Base-by-base conservation (phyloP, 2,329 filamentous ascomycete genomes). In the Ophiostoma tasmaniense region DNA sequence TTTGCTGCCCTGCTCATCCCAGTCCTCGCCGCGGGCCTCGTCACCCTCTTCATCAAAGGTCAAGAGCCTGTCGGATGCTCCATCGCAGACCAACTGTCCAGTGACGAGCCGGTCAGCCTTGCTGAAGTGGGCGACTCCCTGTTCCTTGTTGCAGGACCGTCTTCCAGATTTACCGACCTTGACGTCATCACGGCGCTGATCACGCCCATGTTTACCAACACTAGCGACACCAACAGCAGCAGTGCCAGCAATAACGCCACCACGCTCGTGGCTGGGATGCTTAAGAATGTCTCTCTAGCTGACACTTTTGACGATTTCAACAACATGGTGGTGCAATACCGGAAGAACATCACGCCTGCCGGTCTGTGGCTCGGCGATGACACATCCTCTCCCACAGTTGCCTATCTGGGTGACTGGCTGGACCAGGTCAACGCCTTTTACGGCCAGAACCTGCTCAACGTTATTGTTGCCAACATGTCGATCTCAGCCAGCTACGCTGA, bases 1-100 rank as follows among this genome's bases (percentile, higher is more conserved):
- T 75, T 89, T 8, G 87, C 88, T 2, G 92, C 92, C 0, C 83
- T 96, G 50, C 73, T 92, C 0, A 86, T 97, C 14, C 93, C 93
- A 0, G 85, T 97, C 67, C 81, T 92, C 69, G 90, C 92, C 0
- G 90, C 92, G 22, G 92, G 89, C 0, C 80, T 97, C 20, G 91
- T 93, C 0, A 91, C 89, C 3, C 81, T 96, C 1, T 93, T 94
- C 74, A 80, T 97, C 8, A 83, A 84, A 61, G 78, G 80, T 64
- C 87, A 87, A 73, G 73, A 77, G 3, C 81, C 81, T 0, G 80
- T 77, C 0, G 81, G 80, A 2, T 91, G 89, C 74, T 79, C 81
- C 20, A 83, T 85, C 1, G 75, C 76, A 0, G 80, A 83, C 1
- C 79, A 82, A 64, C 74, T 83, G 0, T 82, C 82, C 81, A n/a